Evolutionary conservation across 1,139 yeast species (phyloP), one percentile per base, ranked within the genome.

Genomic region (Blastobotrys serpentis): DNA sequence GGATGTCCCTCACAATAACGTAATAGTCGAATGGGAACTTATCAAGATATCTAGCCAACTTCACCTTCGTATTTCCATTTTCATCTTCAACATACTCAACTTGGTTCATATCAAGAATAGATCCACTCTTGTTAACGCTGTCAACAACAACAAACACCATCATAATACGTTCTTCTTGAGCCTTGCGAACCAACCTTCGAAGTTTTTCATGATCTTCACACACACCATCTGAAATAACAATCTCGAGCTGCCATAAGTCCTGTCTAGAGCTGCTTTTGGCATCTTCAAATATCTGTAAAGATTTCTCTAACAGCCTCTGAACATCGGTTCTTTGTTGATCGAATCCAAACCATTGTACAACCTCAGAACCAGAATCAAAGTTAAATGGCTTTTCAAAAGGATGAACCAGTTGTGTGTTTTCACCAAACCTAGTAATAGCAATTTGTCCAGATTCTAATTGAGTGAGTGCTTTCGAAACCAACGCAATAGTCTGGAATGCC

Each of bases 1-100:
- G 76, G 55, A 94, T 86, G 62, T 92, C 83, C 60, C 87, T 82
- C 33, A 94, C 97, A 58, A 94, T 92, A 52, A 92, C 96, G 62
- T 90, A 94, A 66, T 86, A 92, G 63, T 94, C 98, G 69, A 94
- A 94, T 58, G 98, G 98, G 81, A 94, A 94, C 21, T 86, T 79
- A 59, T 92, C 97, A 69, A 94, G 76, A 61, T 94, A 94, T 60
- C 84, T 85, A 52, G 81, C 84, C 53, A 94, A 94, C 64, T 84
- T 78, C 56, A 94, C 72, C 41, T 78, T 33, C 79, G 81, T 76
- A 49, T 78, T 78, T 2, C 97, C 97, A 45, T 75, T 73, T n/a
- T 69, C 74, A 55, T 82, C 84, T 32, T 86, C 81, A 14, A 78
- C 74, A 62, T 90, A 94, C 51, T 77, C 80, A 30, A 90, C 98